Evolutionary conservation across 208 protist species (phyloP), one percentile per base, ranked within the genome.

Genomic region (Wallacemonas sp.): DNA sequence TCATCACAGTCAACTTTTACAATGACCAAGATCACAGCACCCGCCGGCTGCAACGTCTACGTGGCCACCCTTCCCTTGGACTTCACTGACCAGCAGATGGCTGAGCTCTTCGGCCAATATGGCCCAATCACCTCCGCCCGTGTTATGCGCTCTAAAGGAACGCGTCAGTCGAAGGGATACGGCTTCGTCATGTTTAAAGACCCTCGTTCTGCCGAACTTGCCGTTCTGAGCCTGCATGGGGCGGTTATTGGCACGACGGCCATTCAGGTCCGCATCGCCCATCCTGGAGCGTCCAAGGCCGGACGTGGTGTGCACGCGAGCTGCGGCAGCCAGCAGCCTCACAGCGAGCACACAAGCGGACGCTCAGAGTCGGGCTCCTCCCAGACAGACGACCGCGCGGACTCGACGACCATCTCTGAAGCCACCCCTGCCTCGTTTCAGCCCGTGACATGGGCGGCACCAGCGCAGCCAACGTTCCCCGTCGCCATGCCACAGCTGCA

Each of bases 181-280:
- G 88, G 88, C 27, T 93, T 93, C 62, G 81, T 93, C 42, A 72
- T 90, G 41, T 91, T 79, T 62, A 80, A 77, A 58, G 58, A 84
- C 38, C 24, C 51, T 11, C 39, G 24, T 19, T 66, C 66, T 17
- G 88, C 88, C 0, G 74, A 71, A 62, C 55, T 72, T 31, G 82
- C 88, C 5, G 74, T 89, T 38, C 15, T 55, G 21, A 66, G 33
- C 1, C 67, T 91, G 19, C 55, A 83, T 21, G 84, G 88, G 22
- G 42, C 66, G 49, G 41, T 75, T 0, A 49, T 94, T 28, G 71
- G 65, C 38, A 77, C 80, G 26, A 75, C 61, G 26, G 47, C 66
- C 42, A 88, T 94, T 38, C 88, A 94, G 70, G 88, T 94, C 19
- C 84, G 88, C 36, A 70, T 83, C 36, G 83, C 86, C 11, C 76